Conservation (phyloP, 2,329 filamentous ascomycete species). For the Saccharata proteae region DNA sequence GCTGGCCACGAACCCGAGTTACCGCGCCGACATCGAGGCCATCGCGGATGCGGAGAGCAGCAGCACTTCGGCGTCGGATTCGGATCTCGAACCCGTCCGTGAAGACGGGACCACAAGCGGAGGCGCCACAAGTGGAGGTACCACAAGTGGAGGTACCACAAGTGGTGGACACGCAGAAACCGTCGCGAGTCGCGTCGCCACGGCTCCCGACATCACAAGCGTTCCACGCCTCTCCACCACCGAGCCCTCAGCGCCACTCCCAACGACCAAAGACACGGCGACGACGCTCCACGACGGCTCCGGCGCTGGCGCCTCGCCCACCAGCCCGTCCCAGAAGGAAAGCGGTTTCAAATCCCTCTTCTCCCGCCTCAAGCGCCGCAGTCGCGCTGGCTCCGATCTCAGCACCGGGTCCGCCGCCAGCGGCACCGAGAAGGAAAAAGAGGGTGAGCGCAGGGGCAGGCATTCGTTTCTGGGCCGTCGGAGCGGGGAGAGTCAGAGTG, state of each 20-base stretch:
- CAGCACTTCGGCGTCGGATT: too few species aligned
- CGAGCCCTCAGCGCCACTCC: neutral
- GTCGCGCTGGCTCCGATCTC: slow-evolving; percentile 13
- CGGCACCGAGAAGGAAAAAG: neutral
- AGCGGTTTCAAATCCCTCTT: slow-evolving; percentile 26
- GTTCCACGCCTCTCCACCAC: neutral
- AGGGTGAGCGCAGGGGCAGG: slow-evolving; percentile 2
- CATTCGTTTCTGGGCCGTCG: slow-evolving; percentile 2
- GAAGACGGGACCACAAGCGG: too few species aligned
- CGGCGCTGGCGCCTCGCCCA: slow-evolving; percentile 1
- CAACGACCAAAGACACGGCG: neutral
- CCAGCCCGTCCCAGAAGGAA: slow-evolving; percentile 9
- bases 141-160: too few species aligned
- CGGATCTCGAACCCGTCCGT: too few species aligned
- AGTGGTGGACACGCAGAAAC: too few species aligned
- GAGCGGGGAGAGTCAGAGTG: neutral
- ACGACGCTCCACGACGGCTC: neutral
- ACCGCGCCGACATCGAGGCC: slow-evolving; percentile 6
- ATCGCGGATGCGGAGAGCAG: slow-evolving; percentile 6
- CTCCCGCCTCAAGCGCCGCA: slow-evolving; percentile 26
- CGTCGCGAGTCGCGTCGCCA: too few species aligned
- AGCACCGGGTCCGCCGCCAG: neutral
- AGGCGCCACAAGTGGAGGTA: too few species aligned
- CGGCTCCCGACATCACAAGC: neutral
- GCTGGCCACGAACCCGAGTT: slow-evolving; percentile 5